phyloP scores from a whole-genome alignment of 805 yeast species.

The Candida xyloterini region DNA sequence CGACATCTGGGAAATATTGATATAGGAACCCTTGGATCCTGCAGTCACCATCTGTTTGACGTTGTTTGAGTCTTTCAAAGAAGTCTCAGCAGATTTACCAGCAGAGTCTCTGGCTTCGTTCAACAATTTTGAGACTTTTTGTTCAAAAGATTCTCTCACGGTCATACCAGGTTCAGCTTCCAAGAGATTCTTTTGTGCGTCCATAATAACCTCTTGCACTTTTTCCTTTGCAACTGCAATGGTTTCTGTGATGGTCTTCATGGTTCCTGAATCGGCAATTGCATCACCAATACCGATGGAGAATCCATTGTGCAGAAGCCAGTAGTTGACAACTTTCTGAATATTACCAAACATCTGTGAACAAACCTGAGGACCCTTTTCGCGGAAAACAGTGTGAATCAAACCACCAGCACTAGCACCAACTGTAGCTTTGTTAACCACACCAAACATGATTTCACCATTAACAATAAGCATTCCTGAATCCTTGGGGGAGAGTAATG shows the following conservation, averaged over 20 bases:
- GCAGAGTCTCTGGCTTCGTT: conserved; percentile 99
- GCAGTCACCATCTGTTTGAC: conserved; percentile 99
- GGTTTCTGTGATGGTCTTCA: conserved; percentile 89
- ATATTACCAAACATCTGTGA: conserved; percentile 87
- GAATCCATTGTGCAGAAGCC: conserved; percentile 96
- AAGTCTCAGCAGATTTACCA: conserved; percentile 97
- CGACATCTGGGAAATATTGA: conserved; percentile 98
- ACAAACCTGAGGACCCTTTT: conserved; percentile 89
- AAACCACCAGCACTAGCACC: conserved; percentile 99
- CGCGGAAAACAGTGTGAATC: conserved; percentile 95
- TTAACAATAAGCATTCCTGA: conserved; percentile 93
- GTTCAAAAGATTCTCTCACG: conserved; percentile 95
- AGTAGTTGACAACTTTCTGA: conserved; percentile 92
- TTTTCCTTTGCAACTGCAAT: conserved; percentile 89
- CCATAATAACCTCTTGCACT: conserved; percentile 89
- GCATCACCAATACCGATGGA: conserved; percentile 99
- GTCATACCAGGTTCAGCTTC: conserved; percentile 99
- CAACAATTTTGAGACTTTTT: conserved; percentile 88
- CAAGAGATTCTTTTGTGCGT: conserved; percentile 84
- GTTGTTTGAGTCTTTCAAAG: conserved; percentile 88
- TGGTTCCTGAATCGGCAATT: conserved; percentile 95
- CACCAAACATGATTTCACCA: conserved; percentile 97
- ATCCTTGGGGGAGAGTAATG: conserved; percentile 82
- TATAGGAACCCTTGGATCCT: conserved; percentile 98
- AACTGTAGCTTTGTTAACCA: conserved; percentile 95